These are phyloP conservation scores for Passiflora organensis DNA, from an alignment of 345 rosid genomes.

Conservation along the genomic window DNA sequence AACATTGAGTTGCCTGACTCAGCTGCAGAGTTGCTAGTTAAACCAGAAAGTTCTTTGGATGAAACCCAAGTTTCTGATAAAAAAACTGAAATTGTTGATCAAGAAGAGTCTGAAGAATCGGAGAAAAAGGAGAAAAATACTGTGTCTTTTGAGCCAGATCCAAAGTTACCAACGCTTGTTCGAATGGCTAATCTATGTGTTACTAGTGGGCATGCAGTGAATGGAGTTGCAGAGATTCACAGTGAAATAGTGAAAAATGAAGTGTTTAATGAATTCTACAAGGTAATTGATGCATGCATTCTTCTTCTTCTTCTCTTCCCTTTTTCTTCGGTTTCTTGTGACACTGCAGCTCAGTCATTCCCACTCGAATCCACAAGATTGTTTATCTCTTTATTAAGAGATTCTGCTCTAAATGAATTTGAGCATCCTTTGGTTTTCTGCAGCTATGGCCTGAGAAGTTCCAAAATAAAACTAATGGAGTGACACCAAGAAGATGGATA, in stretches of 20 bases:
- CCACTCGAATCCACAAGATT: not conserved
- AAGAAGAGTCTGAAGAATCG: conserved; percentile 22
- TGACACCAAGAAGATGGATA: conserved; percentile 56
- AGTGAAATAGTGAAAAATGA: conserved; percentile 69
- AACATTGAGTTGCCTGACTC: conserved; percentile 41
- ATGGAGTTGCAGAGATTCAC: conserved; percentile 78
- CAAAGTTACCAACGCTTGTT: conserved; percentile 32
- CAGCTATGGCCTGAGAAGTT: conserved; percentile 56
- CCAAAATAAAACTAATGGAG: conserved; percentile 54
- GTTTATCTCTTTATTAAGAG: not conserved
- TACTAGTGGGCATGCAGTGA: conserved; percentile 64
- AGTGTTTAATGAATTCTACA: conserved; percentile 56
- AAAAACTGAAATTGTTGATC: conserved; percentile 13
- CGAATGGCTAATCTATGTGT: conserved; percentile 57
- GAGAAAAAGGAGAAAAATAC: conserved; percentile 11
- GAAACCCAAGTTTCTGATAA: conserved; percentile 22
- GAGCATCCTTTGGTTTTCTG: conserved; percentile 3
- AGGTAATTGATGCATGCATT: conserved; percentile 39
- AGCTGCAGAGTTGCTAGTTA: conserved; percentile 21
- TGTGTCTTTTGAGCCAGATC: conserved; percentile 26
- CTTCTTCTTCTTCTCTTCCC: not conserved
- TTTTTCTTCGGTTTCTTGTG: not conserved
- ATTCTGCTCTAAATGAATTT: not conserved
- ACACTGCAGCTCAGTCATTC: not conserved
- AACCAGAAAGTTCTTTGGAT: conserved; percentile 15